A percentile compares a stretch with the other conserved stretches of the same genome.
phyloP scores from a whole-genome alignment of 306 rosid species.

The Prunus persica region DNA sequence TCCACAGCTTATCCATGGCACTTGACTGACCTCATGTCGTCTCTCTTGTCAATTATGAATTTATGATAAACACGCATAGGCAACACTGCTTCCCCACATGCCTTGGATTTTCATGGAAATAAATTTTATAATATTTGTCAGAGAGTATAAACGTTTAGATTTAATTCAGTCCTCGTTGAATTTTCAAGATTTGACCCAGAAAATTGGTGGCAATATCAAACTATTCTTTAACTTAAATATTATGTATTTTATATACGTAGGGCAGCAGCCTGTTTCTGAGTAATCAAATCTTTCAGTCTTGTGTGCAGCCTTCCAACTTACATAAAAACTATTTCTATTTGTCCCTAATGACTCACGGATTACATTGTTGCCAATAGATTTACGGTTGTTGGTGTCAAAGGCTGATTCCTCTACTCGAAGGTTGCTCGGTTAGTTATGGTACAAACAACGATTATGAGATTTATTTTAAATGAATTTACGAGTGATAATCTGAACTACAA shows the following conservation, averaged over 20 bases:
- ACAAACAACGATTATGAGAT: too few relatives aligned
- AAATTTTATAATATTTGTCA: background rate
- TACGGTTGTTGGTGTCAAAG: too few relatives aligned
- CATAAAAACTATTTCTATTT: too few relatives aligned
- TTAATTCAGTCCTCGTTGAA: background rate
- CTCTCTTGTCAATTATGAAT: conserved; percentile 3
- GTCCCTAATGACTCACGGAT: too few relatives aligned
- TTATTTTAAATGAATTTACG: too few relatives aligned
- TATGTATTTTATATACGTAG: background rate
- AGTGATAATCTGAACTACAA: too few relatives aligned
- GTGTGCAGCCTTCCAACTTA: too few relatives aligned
- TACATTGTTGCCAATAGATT: too few relatives aligned
- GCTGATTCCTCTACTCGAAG: too few relatives aligned
- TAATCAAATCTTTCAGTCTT: too few relatives aligned
- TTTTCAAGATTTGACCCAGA: background rate
- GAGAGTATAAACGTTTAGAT: background rate
- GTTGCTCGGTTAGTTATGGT: too few relatives aligned
- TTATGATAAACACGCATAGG: background rate
- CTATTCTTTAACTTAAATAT: too few relatives aligned
- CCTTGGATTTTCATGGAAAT: background rate
- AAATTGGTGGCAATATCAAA: background rate
- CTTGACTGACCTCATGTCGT: background rate
- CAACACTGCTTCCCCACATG: background rate
- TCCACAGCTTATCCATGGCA: background rate
- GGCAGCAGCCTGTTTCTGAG: background rate